Base-by-base conservation (phyloP, 208 protist species). In the Crithidia thermophila region DNA sequence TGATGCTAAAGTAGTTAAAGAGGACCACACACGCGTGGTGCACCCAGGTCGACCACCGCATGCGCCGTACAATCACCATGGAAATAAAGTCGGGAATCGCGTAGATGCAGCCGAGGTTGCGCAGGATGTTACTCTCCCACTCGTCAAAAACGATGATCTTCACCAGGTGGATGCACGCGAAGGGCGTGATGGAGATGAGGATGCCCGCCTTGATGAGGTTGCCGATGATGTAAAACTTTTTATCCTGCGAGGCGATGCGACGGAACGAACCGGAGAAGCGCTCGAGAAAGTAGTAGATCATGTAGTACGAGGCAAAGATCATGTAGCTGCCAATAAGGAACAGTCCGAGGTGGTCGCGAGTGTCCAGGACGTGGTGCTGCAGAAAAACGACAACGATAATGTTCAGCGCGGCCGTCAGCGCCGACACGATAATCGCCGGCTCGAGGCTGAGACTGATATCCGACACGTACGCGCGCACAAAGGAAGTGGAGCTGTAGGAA, bases 41-140 rank as follows among this genome's bases (percentile, higher is more conserved):
- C 4, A 90, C 56, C 78, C 90, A 93, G 14, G 94, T 98, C 0
- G 91, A 95, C 87, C 85, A 91, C 47, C 85, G 80, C 94, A 98
- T 98, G 11, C 88, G 81, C 49, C 87, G 81, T 20, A 96, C 91
- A 14, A 98, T 71, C 40, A 98, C 80, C 79, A 98, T 93, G 1
- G 91, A 94, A 30, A 98, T 85, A 61, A 96, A 96, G 67, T 98
- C 94, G 0, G 91, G 90, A 52, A 98, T 91, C 43, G 94, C 80
- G 72, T 97, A 98, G 59, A 98, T 94, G 75, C 89, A 96, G 56
- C 94, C 94, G 20, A 98, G 85, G 72, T 98, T 97, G 46, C 84
- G 87, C 40, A 98, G 82, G 11, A 74, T 93, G 36, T 90, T 84
- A 46, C 80, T 94, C 51, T 94, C 84, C 88, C 90, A 98, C 46